Evolutionary conservation across 2,329 filamentous ascomycete genomes (phyloP), one percentile per base, ranked within the genome.

Genomic region (Onygena corvina): DNA sequence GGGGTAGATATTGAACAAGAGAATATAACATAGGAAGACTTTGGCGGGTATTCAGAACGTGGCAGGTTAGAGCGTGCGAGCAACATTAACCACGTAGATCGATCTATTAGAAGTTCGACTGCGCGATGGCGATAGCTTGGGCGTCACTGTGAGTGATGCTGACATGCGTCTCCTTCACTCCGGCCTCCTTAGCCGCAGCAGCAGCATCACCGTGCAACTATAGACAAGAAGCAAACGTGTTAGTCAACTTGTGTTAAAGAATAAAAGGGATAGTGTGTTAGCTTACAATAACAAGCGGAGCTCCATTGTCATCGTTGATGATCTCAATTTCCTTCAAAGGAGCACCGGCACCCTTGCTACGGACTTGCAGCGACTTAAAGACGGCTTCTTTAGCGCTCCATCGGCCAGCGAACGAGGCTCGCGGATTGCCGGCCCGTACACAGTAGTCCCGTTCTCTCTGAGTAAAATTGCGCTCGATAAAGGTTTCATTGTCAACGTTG

Each of bases 371-470:
- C 31, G 86, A 88, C 79, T 98, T 98, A 77, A 98, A 98, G 0
- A 98, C 89, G 23, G 92, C 92, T 47, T 98, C 92, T 74, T 98
- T 98, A 30, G 92, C 92, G 60, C 84, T 90, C 92, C 92, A 98
- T 58, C 88, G 81, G 46, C 92, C 92, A 3, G 90, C 87, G 68
- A 95, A 98, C 47, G 87, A 93, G 57, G 89, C 86, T 63, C 87
- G 86, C 1, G 88, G 85, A 62, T 78, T 83, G 4, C 87, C 72
- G 12, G 86, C 83, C 61, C 83, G 80, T 55, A 76, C 76, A 74
- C 93, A 98, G 73, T 98, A 96, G 25, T 77, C 76, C 59, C 89
- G 84, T 71, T 98, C 92, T 46, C 75, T 72, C 12, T 74, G 68
- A 0, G 92, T 96, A 68, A 98, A 98, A 72, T 98, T 98, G 59